Conservation (phyloP, 345 rosid genomes). For the Camelina hispida region DNA sequence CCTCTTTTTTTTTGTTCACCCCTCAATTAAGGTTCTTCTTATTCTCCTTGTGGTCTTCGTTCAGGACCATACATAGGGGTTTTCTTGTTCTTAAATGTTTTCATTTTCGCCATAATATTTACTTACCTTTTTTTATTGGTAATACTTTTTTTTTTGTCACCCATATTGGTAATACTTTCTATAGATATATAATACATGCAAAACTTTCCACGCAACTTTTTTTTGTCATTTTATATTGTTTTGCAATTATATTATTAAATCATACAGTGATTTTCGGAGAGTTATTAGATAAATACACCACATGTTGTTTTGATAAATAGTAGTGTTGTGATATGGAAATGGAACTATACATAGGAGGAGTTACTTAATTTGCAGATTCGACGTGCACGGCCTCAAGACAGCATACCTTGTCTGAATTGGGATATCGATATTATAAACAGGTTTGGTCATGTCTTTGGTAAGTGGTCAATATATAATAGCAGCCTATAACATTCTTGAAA, state of each 20-base stretch:
- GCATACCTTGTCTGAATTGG: not conserved
- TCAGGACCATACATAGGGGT: not conserved
- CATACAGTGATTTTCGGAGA: not conserved
- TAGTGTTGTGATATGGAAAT: not conserved
- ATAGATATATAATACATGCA: not conserved
- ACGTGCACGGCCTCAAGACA: not conserved
- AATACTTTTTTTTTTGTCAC: too few species aligned
- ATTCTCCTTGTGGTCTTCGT: not conserved
- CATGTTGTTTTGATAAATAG: not conserved
- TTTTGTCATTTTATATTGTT: too few species aligned
- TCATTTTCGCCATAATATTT: not conserved
- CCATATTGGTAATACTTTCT: not conserved
- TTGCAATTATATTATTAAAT: too few species aligned
- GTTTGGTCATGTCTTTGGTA: not conserved
- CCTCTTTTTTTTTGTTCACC: not conserved
- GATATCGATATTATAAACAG: not conserved
- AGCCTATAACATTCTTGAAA: slow-evolving; percentile 6
- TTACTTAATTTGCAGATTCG: not conserved
- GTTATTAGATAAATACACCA: not conserved
- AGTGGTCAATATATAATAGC: not conserved
- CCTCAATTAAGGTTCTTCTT: not conserved
- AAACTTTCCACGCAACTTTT: not conserved
- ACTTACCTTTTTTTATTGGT: not conserved
- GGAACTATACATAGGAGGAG: not conserved
- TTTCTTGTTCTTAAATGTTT: not conserved